Evolutionary conservation across 176 grass and related monocot genomes (phyloP).

Genomic region (Avena insularis): DNA sequence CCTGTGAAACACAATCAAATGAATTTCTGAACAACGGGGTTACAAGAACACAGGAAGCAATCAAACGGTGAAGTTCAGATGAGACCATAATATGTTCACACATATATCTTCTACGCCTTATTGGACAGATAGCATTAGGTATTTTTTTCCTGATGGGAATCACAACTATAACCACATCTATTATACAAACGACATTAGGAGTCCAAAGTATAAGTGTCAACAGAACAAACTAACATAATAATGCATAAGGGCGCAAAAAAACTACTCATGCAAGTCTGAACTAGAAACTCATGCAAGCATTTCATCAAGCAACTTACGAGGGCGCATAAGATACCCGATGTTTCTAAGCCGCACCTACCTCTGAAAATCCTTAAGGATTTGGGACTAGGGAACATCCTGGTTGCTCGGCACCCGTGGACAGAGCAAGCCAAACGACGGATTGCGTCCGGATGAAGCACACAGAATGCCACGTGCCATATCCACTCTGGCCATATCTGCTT

Average conservation of each 20-base stretch:
- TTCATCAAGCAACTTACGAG: neutral
- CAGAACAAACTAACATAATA: neutral
- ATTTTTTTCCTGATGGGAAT: neutral
- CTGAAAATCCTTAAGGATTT: neutral
- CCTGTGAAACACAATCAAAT: slow-evolving; percentile 46
- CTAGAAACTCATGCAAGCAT: slow-evolving; percentile 15
- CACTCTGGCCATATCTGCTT: too few relatives aligned
- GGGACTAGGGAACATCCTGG: neutral
- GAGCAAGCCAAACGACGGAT: neutral
- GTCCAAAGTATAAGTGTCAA: neutral
- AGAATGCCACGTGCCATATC: neutral
- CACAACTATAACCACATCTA: neutral
- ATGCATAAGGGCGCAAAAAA: neutral
- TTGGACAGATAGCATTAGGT: neutral
- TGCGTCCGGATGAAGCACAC: neutral
- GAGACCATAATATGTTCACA: neutral
- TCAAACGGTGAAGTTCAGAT: neutral
- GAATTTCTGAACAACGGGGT: neutral
- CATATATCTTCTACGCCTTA: neutral
- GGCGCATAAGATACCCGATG: neutral
- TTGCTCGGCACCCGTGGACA: too few relatives aligned
- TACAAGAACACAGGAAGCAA: neutral
- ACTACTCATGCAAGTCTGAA: neutral
- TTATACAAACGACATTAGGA: neutral
- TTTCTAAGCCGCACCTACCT: neutral